Evolutionary conservation across 768 basidiomycete genomes (phyloP).

Genomic region (Rhizopogon roseolus): DNA sequence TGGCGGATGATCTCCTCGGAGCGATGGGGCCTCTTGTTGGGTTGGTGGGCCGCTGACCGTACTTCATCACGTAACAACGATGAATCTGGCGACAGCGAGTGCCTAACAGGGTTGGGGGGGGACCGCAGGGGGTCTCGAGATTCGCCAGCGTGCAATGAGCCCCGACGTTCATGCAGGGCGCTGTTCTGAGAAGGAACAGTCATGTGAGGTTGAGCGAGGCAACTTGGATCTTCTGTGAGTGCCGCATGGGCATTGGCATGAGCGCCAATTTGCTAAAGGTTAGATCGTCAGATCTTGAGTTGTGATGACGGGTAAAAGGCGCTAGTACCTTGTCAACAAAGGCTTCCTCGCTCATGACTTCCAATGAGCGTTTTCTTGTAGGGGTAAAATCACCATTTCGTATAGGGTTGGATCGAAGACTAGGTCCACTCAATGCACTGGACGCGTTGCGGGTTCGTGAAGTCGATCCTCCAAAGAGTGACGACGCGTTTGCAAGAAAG

Average conservation of each 20-base stretch:
- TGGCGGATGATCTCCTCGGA: constrained; percentile 26
- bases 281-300: constrained; percentile 17
- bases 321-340: constrained; percentile 28
- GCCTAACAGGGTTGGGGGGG: neutral
- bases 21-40: constrained; percentile 24
- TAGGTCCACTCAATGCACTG: constrained; percentile 14
- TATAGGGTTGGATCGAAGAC: constrained; percentile 13
- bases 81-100: constrained; percentile 13
- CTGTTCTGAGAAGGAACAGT: constrained; percentile 19
- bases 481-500: constrained; percentile 27
- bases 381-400: constrained; percentile 14
- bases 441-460: constrained; percentile 13
- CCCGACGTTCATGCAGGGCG: constrained; percentile 9
- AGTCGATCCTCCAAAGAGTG: constrained; percentile 22
- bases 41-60: constrained; percentile 12
- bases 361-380: constrained; percentile 29
- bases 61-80: constrained; percentile 21
- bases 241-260: constrained; percentile 12
- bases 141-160: constrained; percentile 5
- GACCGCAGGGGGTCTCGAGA: constrained; percentile 9
- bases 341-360: constrained; percentile 20
- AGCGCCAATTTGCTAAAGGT: constrained; percentile 23
- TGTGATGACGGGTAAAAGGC: constrained; percentile 20
- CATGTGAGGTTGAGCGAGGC: constrained; percentile 18
- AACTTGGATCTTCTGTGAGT: constrained; percentile 19